Percentiles rank a stretch among this genome's conserved stretches.
These are phyloP conservation scores for Blepharisma japonicum DNA, from an alignment of 73 alveolate species.

Conservation along the genomic window DNA sequence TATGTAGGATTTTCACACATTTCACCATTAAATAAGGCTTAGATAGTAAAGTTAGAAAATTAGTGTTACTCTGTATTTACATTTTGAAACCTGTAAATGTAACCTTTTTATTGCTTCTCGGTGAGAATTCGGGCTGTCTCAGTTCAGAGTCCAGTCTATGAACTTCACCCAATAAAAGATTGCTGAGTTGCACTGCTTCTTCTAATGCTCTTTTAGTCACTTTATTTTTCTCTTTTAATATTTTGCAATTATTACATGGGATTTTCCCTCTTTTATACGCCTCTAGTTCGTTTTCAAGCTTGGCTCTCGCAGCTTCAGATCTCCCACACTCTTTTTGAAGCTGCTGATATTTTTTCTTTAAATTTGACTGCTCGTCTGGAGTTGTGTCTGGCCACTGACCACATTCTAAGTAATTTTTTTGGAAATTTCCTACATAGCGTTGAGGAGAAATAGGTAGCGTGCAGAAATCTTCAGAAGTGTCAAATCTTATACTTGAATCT, in stretches of 20 bases:
- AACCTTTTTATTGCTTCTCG: too few species aligned
- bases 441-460: background rate
- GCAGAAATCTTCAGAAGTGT: background rate
- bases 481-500: constrained; percentile 5
- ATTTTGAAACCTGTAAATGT: too few species aligned
- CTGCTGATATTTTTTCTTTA: background rate
- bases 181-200: constrained; percentile 4
- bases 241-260: constrained; percentile 1
- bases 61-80: too few species aligned
- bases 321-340: background rate
- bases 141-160: background rate
- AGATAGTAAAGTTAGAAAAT: too few species aligned
- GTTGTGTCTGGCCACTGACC: background rate
- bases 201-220: background rate
- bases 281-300: background rate
- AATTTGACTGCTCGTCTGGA: background rate
- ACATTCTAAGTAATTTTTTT: background rate
- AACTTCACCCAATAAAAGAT: background rate
- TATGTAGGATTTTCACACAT: background rate
- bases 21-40: too few species aligned
- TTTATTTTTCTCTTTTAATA: background rate
- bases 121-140: too few species aligned
- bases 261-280: background rate
- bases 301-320: background rate
- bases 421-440: background rate